Conservation (phyloP, 2,329 filamentous ascomycete species). For the Chaetomium sp. region DNA sequence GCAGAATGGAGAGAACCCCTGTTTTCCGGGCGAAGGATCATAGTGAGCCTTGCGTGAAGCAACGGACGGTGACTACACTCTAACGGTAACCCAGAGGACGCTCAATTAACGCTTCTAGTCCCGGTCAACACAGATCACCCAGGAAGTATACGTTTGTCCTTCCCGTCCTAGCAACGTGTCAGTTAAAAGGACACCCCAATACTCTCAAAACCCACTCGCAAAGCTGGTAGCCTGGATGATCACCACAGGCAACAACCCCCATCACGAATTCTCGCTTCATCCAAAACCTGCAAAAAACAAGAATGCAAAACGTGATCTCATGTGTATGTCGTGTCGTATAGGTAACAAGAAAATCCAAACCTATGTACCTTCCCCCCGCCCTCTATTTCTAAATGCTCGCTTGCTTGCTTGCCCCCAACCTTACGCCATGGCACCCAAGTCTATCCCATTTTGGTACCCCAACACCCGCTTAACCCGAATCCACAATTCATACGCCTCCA, state of each 20-base stretch:
- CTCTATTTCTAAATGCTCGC: too few species aligned
- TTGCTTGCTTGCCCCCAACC: background rate
- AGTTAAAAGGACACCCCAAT: background rate
- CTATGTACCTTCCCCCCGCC: background rate
- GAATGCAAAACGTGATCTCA: background rate
- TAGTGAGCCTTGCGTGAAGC: background rate
- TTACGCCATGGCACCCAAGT: slow-evolving; percentile 15
- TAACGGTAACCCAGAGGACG: too few species aligned
- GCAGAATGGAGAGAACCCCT: background rate
- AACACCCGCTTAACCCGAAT: slow-evolving; percentile 46
- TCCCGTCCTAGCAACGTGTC: background rate
- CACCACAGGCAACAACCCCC: background rate
- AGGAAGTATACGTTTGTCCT: background rate
- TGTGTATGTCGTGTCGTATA: background rate
- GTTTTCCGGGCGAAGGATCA: background rate
- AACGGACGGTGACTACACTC: too few species aligned
- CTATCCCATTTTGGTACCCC: slow-evolving; percentile 24
- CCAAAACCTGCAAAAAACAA: background rate
- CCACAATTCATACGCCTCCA: slow-evolving; percentile 59
- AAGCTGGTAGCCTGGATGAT: slow-evolving; percentile 1
- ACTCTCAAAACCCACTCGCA: background rate
- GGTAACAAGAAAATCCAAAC: background rate
- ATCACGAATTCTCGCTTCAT: background rate
- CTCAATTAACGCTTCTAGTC: too few species aligned
- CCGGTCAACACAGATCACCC: too few species aligned